Base-by-base conservation (phyloP, 306 rosid species). In the Dalbergia cochinchinensis region DNA sequence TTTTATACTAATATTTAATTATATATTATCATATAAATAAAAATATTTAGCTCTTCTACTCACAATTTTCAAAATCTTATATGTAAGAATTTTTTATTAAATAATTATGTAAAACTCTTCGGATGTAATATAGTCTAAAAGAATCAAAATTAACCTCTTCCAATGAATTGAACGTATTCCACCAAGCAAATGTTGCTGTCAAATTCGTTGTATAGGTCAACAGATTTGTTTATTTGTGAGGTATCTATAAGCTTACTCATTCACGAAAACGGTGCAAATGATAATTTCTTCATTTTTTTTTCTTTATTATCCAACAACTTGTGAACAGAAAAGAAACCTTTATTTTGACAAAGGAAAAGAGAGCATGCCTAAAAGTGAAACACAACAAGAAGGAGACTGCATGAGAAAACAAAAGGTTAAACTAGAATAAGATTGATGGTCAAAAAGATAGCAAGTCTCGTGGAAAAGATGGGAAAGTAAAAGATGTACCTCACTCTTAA, bases 381-480 rank as follows among this genome's bases (percentile, higher is more conserved):
- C 81, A 86, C 78, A 78, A 77, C 76, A 80, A 82, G 83, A 74
- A 77, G 84, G 76, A 86, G 82, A 86, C 68, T 69, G 84, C 84
- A 83, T 85, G 80, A 66, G 72, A 83, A 83, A 88, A 65, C 74
- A 75, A 81, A 81, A 79, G 87, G 82, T 16, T 80, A 72, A 61
- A 75, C 85, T 44, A 78, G 8, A 76, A 83, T 26, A 79, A 60
- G 87, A 86, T 78, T 65, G 86, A 79, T 89, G 93, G 93, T 92
- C 93, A 92, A 92, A 91, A 92, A 85, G 93, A 75, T 37, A 66
- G 61, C 83, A 67, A 71, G 71, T 65, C 69, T 78, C 35, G 70
- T 78, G 82, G 87, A 87, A 88, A 89, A 87, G 84, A 71, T 77
- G 19, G 76, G 77, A 88, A 90, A 92, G 91, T 82, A 80, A 84